These are phyloP conservation scores for Colletotrichum tofieldiae DNA, from an alignment of 2,329 filamentous ascomycete species.

Conservation along the genomic window DNA sequence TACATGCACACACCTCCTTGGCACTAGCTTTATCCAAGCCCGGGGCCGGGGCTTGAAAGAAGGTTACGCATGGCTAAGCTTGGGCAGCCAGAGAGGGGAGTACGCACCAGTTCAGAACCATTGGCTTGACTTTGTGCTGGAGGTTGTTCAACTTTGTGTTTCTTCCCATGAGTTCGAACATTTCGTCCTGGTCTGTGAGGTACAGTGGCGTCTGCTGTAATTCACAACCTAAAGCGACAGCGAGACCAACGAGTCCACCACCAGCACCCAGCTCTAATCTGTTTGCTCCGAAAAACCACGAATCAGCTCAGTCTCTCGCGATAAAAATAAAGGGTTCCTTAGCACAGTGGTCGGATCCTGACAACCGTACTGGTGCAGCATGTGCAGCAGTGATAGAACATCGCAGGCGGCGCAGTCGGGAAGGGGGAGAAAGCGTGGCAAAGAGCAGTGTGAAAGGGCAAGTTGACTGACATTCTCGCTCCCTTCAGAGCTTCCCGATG, in stretches of 20 bases:
- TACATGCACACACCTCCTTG: slow-evolving; percentile 3
- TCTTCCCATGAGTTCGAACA: slow-evolving; percentile 87
- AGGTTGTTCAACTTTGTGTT: slow-evolving; percentile 90
- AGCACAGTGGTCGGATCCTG: not conserved
- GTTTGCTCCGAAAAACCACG: slow-evolving; percentile 39
- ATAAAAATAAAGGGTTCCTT: not conserved
- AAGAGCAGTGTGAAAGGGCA: not conserved
- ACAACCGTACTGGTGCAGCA: not conserved
- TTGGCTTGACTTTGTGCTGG: slow-evolving; percentile 72
- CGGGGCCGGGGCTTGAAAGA: not conserved
- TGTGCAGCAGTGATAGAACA: not conserved
- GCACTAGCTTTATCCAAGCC: slow-evolving; percentile 7
- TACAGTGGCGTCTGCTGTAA: slow-evolving; percentile 71
- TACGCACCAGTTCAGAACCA: slow-evolving; percentile 85
- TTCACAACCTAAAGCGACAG: slow-evolving; percentile 65
- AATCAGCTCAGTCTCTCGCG: slow-evolving; percentile 26
- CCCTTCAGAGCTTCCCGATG: slow-evolving; percentile 74
- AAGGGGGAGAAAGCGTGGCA: not conserved
- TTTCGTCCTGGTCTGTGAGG: slow-evolving; percentile 90
- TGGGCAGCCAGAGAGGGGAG: not conserved
- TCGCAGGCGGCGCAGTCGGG: not conserved
- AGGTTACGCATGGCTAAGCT: slow-evolving; percentile 25
- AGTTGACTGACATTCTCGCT: slow-evolving; percentile 79
- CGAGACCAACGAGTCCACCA: slow-evolving; percentile 86
- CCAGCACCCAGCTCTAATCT: slow-evolving; percentile 95